These are phyloP conservation scores for Fraxinus angustifolia DNA, from an alignment of 305 asterid species.

Conservation along the genomic window DNA sequence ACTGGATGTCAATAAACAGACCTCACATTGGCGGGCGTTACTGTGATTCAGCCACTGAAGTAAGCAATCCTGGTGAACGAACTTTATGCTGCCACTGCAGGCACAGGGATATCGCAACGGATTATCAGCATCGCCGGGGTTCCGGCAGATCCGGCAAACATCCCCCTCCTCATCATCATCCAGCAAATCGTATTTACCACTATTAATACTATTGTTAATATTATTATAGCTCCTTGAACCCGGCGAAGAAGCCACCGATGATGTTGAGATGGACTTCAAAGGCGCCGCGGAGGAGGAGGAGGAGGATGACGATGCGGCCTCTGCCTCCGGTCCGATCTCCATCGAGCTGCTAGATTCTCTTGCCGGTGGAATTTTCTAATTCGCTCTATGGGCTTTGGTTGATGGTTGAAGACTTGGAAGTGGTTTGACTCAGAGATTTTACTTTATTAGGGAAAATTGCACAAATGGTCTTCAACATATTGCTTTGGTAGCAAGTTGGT, in stretches of 20 bases:
- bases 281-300: constrained; percentile 28
- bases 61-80: constrained; percentile 93
- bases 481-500: too few relatives aligned
- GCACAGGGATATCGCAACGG: constrained; percentile 94
- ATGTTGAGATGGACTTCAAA: constrained; percentile 19
- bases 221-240: constrained; percentile 26
- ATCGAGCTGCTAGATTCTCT: constrained; percentile 45
- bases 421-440: too few relatives aligned
- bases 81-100: constrained; percentile 96
- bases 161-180: constrained; percentile 94
- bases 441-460: background rate
- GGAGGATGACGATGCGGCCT: constrained; percentile 38
- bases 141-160: constrained; percentile 95
- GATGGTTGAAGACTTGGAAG: too few relatives aligned
- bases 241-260: constrained; percentile 44
- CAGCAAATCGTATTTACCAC: constrained; percentile 45
- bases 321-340: constrained; percentile 76
- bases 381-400: constrained; percentile 32
- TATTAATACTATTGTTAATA: constrained; percentile 18
- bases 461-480: background rate
- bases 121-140: constrained; percentile 85
- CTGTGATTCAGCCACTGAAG: constrained; percentile 99
- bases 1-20: constrained; percentile 12
- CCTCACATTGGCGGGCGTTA: constrained; percentile 99
- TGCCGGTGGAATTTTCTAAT: constrained; percentile 35